Conservation (phyloP, 2,329 filamentous ascomycete species). For the Pestalotiopsis fici region DNA sequence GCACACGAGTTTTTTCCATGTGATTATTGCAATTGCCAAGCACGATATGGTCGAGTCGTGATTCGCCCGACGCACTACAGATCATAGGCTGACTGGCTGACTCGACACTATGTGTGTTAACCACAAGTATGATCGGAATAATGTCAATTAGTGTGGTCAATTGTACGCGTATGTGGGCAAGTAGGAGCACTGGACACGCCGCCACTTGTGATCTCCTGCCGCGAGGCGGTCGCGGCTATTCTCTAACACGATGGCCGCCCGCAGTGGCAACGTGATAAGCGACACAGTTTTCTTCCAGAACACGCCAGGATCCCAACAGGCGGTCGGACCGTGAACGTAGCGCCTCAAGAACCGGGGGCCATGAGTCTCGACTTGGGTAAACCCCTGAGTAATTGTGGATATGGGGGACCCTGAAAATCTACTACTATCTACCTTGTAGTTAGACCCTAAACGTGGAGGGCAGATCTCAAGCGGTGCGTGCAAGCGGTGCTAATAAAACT, state of each 20-base stretch:
- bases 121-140: not conserved
- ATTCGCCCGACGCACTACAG: not conserved
- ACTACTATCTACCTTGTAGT: not conserved
- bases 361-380: not conserved
- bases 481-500: not conserved
- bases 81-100: not conserved
- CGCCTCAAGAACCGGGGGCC: not conserved
- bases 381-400: not conserved
- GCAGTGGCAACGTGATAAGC: not conserved
- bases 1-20: not conserved
- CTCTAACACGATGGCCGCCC: not conserved
- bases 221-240: not conserved
- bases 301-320: conserved; percentile 1
- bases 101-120: not conserved
- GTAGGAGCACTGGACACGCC: no score
- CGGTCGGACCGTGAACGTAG: not conserved
- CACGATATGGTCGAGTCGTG: not conserved
- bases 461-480: not conserved
- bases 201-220: not conserved
- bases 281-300: not conserved
- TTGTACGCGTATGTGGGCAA: not conserved
- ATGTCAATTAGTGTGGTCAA: not conserved
- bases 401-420: conserved; percentile 3
- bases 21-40: not conserved
- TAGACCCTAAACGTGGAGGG: conserved; percentile 1